A percentile compares a stretch with the other conserved stretches of the same genome.
Conservation (phyloP, 495 filamentous ascomycete genomes). For the Xylaria cubensis region DNA sequence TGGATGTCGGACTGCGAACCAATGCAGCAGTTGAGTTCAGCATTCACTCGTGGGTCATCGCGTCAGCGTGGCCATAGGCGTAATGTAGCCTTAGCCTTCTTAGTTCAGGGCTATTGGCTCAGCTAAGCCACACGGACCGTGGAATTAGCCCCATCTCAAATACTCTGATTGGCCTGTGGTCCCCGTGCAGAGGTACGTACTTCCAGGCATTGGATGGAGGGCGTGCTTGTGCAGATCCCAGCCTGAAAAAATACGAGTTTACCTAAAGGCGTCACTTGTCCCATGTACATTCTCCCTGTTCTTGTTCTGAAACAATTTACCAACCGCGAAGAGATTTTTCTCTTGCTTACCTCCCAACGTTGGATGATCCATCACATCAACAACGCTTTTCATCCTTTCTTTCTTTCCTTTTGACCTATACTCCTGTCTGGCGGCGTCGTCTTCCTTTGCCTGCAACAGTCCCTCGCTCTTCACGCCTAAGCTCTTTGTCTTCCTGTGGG, state of each 20-base stretch:
- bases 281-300: constrained; percentile 31
- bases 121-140: constrained; percentile 18
- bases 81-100: not conserved
- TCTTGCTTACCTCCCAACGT: constrained; percentile 32
- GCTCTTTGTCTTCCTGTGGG: constrained; percentile 33
- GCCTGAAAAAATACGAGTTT: constrained; percentile 43
- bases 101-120: not conserved
- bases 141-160: not conserved
- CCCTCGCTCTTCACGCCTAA: constrained; percentile 29
- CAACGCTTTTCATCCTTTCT: constrained; percentile 31
- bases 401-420: constrained; percentile 34
- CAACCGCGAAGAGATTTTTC: constrained; percentile 33
- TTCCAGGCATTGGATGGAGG: constrained; percentile 28
- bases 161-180: constrained; percentile 19
- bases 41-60: not conserved
- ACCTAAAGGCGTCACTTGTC: constrained; percentile 29
- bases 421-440: constrained; percentile 30
- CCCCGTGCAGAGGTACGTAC: constrained; percentile 23
- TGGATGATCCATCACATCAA: constrained; percentile 33
- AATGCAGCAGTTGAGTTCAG: not conserved
- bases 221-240: constrained; percentile 40
- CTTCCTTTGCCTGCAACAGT: constrained; percentile 30
- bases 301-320: constrained; percentile 33
- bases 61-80: not conserved
- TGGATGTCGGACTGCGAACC: constrained; percentile 6